Evolutionary conservation across 2,329 filamentous ascomycete genomes (phyloP).

Genomic region (Mycosphaerella sp.): DNA sequence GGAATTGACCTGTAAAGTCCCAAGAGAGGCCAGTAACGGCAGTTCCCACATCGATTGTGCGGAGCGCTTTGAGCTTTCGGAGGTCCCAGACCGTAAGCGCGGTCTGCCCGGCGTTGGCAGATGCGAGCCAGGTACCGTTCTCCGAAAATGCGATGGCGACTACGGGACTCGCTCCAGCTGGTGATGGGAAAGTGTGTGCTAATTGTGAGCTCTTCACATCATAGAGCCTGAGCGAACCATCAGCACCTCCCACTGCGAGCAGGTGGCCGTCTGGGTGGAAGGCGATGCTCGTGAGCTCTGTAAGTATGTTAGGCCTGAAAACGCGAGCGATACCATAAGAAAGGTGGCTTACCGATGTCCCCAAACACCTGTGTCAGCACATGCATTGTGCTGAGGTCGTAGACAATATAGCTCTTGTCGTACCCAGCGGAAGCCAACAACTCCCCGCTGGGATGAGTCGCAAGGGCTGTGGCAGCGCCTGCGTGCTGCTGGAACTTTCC

Average conservation of each 20-base stretch:
- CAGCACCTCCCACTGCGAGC: slow-evolving; percentile 72
- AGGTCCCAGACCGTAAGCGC: slow-evolving; percentile 85
- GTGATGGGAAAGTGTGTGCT: slow-evolving; percentile 61
- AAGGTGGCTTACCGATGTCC: slow-evolving; percentile 61
- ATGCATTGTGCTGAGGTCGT: slow-evolving; percentile 64
- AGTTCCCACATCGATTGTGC: slow-evolving; percentile 78
- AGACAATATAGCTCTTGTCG: slow-evolving; percentile 89
- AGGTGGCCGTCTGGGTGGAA: slow-evolving; percentile 98
- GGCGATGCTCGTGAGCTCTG: slow-evolving; percentile 66
- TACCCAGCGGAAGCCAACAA: slow-evolving; percentile 80
- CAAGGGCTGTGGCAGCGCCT: slow-evolving; percentile 68
- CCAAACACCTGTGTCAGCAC: slow-evolving; percentile 72
- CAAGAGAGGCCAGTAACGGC: slow-evolving; percentile 70
- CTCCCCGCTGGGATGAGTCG: slow-evolving; percentile 73
- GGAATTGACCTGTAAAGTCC: slow-evolving; percentile 94
- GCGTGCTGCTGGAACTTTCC: slow-evolving; percentile 74
- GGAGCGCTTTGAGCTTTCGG: slow-evolving; percentile 73
- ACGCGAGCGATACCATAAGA: neutral
- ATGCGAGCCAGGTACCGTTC: slow-evolving; percentile 93
- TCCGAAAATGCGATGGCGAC: slow-evolving; percentile 81
- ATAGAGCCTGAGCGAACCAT: slow-evolving; percentile 81
- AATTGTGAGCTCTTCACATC: slow-evolving; percentile 73
- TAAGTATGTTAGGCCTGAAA: slow-evolving; percentile 25
- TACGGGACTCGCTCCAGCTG: slow-evolving; percentile 54
- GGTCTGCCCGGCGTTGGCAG: slow-evolving; percentile 68